Percentiles rank a stretch among this genome's conserved stretches.
Evolutionary conservation across 345 rosid genomes (phyloP).

Genomic region (Murraya paniculata): DNA sequence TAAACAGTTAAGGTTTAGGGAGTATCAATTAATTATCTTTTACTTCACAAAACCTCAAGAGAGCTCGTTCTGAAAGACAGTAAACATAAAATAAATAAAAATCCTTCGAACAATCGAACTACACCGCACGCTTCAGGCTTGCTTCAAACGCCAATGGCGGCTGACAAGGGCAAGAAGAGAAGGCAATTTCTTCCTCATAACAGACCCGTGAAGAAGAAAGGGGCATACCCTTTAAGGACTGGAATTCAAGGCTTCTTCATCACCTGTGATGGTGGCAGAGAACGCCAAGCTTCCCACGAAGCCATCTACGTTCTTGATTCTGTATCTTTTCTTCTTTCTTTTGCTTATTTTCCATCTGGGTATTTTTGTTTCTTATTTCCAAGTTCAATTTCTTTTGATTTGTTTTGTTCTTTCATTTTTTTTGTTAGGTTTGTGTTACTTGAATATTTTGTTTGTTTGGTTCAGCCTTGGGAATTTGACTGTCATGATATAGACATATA

Average conservation of each 20-base stretch:
- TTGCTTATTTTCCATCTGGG: constrained; percentile 11
- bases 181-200: constrained; percentile 79
- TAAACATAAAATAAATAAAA: no score
- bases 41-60: no score
- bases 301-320: constrained; percentile 80
- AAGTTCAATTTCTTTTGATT: neutral
- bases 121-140: no score
- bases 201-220: constrained; percentile 81
- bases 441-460: neutral
- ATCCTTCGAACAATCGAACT: no score
- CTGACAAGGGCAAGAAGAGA: constrained; percentile 61
- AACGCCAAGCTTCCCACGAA: constrained; percentile 82
- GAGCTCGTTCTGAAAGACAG: no score
- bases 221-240: constrained; percentile 73
- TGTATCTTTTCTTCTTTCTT: constrained; percentile 31
- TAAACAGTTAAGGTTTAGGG: no score
- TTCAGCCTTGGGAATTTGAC: neutral
- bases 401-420: neutral
- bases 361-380: neutral
- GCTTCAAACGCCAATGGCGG: neutral
- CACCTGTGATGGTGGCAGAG: constrained; percentile 92
- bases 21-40: no score
- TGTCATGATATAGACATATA: neutral
- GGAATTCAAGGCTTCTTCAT: constrained; percentile 91
- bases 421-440: neutral